Evolutionary conservation across 441 rosid species (phyloP), one percentile per base, ranked within the genome.

Genomic region (Adansonia madagascariensis): DNA sequence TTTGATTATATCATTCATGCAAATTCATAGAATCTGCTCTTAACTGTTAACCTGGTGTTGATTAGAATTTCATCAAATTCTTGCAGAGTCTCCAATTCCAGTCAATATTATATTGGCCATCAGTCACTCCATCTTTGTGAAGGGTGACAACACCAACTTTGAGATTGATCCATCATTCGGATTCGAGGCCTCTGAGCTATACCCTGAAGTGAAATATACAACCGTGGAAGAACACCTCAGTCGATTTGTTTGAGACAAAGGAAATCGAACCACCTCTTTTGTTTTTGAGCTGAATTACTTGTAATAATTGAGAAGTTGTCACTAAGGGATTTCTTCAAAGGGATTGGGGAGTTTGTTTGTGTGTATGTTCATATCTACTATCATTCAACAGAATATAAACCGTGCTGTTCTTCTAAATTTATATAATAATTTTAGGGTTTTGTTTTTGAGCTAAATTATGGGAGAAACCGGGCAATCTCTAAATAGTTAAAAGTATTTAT

Each of bases 161-260:
- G 75, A 79, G 73, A 87, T 90, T 27, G 88, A 88, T 27, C 85
- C 88, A 63, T 80, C 90, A 0, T 70, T 84, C 18, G 92, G 90
- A 14, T 80, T 84, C 3, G 92, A 90, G 76, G 94, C 93, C 53
- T 87, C 92, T 17, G 84, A 87, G 87, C 85, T 87, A 8, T 89
- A 86, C 83, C 92, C 92, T 3, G 88, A 86, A 69, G 88, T 89
- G 63, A 84, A 86, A 60, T 86, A 87, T 85, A 84, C 87, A 12
- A 82, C 85, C 27, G 84, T 89, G 46, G 87, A 86, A 44, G 87
- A 85, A 67, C 72, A 47, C 71, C 85, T 89, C 27, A 77, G 64
- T 41, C 83, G 71, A 15, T 87, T 86, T 24, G 85, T 78, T 73
- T 85, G 79, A 85, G 39, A 70, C 27, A 61, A 41, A 7, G 71